Evolutionary conservation across 1,139 yeast species (phyloP).

Genomic region (Taphrina pruni): DNA sequence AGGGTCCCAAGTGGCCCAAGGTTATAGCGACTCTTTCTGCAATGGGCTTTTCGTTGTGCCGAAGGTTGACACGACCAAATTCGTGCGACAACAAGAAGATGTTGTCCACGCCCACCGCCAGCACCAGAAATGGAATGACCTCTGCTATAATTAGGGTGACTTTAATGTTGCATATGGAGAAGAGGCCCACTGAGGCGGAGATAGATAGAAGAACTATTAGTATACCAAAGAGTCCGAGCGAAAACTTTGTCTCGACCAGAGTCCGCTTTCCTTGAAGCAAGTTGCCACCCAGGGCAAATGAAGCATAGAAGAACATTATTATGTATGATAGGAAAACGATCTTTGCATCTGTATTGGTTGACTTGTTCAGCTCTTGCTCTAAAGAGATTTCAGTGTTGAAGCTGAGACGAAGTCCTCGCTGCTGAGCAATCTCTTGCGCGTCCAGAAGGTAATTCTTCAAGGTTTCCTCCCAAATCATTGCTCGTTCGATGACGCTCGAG

Average conservation of each 20-base stretch:
- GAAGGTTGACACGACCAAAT: conserved; percentile 61
- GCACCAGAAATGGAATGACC: conserved; percentile 90
- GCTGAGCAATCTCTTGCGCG: conserved; percentile 55
- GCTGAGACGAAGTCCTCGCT: conserved; percentile 64
- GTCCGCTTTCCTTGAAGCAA: conserved; percentile 45
- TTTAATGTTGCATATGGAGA: conserved; percentile 75
- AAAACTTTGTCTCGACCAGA: conserved; percentile 68
- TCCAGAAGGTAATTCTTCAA: conserved; percentile 64
- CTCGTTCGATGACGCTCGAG: conserved; percentile 55
- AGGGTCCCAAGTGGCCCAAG: conserved; percentile 80
- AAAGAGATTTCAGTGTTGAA: conserved; percentile 84
- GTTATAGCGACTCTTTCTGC: conserved; percentile 67
- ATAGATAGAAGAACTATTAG: conserved; percentile 80
- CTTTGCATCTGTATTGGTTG: conserved; percentile 77
- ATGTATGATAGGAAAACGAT: conserved; percentile 77
- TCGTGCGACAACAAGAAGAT: conserved; percentile 86
- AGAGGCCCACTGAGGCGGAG: conserved; percentile 74
- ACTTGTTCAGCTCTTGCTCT: conserved; percentile 79
- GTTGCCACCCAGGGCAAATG: conserved; percentile 70
- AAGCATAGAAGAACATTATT: conserved; percentile 88
- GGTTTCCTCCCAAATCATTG: conserved; percentile 68
- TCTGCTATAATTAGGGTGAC: conserved; percentile 93
- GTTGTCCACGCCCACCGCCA: conserved; percentile 95
- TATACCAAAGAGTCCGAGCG: conserved; percentile 81
- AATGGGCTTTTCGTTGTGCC: conserved; percentile 57